Conservation (phyloP, 129 eudicot genomes). For the Flaveria robusta region DNA sequence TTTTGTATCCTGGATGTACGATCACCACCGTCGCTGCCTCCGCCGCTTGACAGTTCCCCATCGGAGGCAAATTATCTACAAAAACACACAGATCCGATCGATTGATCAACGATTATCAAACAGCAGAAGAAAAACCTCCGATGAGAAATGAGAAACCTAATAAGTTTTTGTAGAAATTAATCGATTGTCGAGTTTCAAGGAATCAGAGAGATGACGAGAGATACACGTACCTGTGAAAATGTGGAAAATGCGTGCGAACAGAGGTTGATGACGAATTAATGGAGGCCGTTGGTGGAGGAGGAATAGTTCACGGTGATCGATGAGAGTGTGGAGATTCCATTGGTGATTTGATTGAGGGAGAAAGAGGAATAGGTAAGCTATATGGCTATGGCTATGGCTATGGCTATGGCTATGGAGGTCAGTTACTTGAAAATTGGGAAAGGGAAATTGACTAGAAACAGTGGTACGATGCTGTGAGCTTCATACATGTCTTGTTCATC, state of each 20-base stretch:
- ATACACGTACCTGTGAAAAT: slow-evolving; percentile 21
- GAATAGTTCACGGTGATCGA: slow-evolving; percentile 21
- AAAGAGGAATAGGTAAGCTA: neutral
- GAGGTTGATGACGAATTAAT: slow-evolving; percentile 2
- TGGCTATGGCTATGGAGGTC: slow-evolving; percentile 18
- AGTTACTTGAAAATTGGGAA: slow-evolving; percentile 28
- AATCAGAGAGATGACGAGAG: slow-evolving; percentile 2
- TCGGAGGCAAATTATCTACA: neutral
- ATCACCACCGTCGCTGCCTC: slow-evolving; percentile 83
- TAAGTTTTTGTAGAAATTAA: too few relatives aligned
- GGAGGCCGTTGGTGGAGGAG: slow-evolving; percentile 11
- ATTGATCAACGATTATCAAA: neutral
- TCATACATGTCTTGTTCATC: slow-evolving; percentile 8
- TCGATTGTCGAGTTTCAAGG: slow-evolving; percentile 1
- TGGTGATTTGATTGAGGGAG: slow-evolving; percentile 37
- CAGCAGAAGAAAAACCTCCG: too few relatives aligned
- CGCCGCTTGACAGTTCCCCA: slow-evolving; percentile 94
- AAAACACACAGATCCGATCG: neutral
- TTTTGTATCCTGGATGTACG: slow-evolving; percentile 57
- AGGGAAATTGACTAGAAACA: slow-evolving; percentile 29
- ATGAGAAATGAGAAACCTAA: neutral
- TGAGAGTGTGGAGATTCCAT: slow-evolving; percentile 30
- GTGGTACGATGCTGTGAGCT: slow-evolving; percentile 24
- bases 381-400: slow-evolving; percentile 21
- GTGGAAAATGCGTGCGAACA: slow-evolving; percentile 4